A percentile compares a stretch with the other conserved stretches of the same genome.
These are phyloP conservation scores for Schizosaccharomyces japonicus DNA, from an alignment of 805 yeast genomes.

Conservation along the genomic window DNA sequence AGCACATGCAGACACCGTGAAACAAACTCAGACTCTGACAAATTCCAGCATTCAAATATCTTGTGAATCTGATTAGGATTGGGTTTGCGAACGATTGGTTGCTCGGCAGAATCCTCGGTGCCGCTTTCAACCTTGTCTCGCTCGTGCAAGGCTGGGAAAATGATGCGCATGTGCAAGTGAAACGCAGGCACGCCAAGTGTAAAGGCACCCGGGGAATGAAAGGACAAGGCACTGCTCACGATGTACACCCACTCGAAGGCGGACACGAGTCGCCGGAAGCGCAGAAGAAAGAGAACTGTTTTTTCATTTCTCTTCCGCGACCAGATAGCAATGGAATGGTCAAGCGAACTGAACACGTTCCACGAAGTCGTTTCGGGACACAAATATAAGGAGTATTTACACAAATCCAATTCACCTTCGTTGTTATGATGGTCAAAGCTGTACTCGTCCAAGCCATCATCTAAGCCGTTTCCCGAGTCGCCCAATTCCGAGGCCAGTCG, in stretches of 20 bases:
- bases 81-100: no score
- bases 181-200: not conserved
- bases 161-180: not conserved
- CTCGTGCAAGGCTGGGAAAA: no score
- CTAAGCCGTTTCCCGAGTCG: no score
- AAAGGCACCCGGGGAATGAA: not conserved
- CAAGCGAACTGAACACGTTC: not conserved
- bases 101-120: no score
- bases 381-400: not conserved
- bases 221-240: not conserved
- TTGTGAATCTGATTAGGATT: not conserved
- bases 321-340: not conserved
- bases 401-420: not conserved
- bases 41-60: not conserved
- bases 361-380: not conserved
- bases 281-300: not conserved
- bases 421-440: not conserved
- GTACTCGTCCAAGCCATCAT: not conserved
- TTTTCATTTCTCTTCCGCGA: not conserved
- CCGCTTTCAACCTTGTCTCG: no score
- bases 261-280: not conserved
- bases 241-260: not conserved
- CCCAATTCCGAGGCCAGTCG: no score
- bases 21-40: not conserved
- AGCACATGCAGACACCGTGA: conserved; percentile 17